Evolutionary conservation across 352 stramenopile genomes (phyloP), one percentile per base, ranked within the genome.

Genomic region (Aphanomyces invadans): DNA sequence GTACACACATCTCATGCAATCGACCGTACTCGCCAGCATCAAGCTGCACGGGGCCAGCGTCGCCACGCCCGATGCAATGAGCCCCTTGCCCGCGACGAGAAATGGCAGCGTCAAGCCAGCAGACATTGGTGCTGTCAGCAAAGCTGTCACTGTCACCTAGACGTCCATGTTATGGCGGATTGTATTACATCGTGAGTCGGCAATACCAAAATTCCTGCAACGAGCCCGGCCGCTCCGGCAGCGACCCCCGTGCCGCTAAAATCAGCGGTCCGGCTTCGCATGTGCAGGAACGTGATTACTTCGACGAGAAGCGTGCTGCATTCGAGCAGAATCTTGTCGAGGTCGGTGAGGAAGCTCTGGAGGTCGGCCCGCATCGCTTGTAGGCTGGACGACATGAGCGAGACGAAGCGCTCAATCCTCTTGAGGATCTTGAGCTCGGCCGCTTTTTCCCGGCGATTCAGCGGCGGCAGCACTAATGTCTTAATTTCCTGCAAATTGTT

Each of bases 241-340:
- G 86, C 86, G 25, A 95, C 84, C 12, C 86, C 86, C 10, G 86
- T 92, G 56, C 86, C 86, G 44, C 86, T 95, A 61, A 95, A 95
- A 60, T 95, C 86, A 3, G 81, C 80, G 4, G 86, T 92, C 7
- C 79, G 73, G 23, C 75, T 79, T 63, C 84, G 82, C 73, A 92
- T 78, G 67, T 95, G 86, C 61, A 95, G 69, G 68, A 95, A 62
- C 53, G 86, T 95, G 51, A 95, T 88, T n/a, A 81, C 77, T 68
- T 92, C 79, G 26, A 92, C 83, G 78, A 95, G 90, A 11, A 95
- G 75, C 74, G 90, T 87, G 12, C 79, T 92, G 66, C 83, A 89
- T 70, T 92, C 82, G 0, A 76, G 81, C 25, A 81, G 87, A 3
- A 95, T 73, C 55, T 92, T 79, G 70, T 95, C 83, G 26, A 95